These are phyloP conservation scores for Phlebiopsis flavidoalba DNA, from an alignment of 768 basidiomycete genomes.

Conservation along the genomic window DNA sequence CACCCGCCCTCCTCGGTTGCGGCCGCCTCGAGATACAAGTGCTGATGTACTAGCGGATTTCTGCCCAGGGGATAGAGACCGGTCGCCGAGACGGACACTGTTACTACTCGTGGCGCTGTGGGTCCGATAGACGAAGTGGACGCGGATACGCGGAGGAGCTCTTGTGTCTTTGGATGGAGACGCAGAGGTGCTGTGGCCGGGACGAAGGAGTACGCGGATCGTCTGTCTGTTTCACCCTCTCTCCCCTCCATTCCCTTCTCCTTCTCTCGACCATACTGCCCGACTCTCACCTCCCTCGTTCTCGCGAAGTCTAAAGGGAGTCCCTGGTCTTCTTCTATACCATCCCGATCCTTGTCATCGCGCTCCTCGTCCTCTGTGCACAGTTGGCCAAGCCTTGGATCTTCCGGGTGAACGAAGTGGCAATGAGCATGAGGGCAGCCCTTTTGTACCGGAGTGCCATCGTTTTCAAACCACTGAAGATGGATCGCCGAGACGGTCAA, in stretches of 20 bases:
- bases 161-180: background rate
- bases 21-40: background rate
- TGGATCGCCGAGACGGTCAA: background rate
- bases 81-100: background rate
- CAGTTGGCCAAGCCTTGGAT: slow-evolving; percentile 13
- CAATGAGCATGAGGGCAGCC: slow-evolving; percentile 11
- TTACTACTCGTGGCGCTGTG: background rate
- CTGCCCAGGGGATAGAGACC: background rate
- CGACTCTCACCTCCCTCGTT: background rate
- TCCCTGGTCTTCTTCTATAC: background rate
- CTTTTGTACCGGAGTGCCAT: slow-evolving; percentile 7
- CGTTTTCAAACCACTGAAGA: slow-evolving; percentile 14
- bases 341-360: background rate
- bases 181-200: background rate
- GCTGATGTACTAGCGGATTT: background rate
- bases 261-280: background rate
- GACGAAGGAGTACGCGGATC: background rate
- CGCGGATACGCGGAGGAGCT: background rate
- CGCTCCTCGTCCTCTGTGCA: background rate
- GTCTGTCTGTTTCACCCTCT: background rate
- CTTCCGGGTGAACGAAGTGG: slow-evolving; percentile 15
- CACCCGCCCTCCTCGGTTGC: background rate
- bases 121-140: background rate
- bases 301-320: background rate
- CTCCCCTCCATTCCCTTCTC: slow-evolving; percentile 3